A percentile compares a stretch with the other conserved stretches of the same genome.
Conservation (phyloP, 1,139 yeast species). For the Wickerhamomyces sp. region DNA sequence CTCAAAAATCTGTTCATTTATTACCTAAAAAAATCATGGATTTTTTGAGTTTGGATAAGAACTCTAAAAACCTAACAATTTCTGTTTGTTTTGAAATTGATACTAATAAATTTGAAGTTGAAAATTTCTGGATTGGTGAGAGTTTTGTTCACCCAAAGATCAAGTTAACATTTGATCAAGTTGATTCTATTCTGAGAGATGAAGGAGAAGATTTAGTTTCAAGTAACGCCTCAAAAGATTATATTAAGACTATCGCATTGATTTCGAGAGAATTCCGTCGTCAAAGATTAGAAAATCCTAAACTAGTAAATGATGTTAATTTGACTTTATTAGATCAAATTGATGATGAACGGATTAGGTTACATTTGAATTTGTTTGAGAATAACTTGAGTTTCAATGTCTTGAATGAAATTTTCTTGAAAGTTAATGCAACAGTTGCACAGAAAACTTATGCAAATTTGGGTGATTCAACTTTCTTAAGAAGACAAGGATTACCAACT, state of each 20-base stretch:
- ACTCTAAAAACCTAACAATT: constrained; percentile 61
- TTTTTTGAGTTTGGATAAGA: constrained; percentile 57
- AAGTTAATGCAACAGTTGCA: constrained; percentile 84
- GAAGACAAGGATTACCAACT: constrained; percentile 86
- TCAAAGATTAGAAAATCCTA: constrained; percentile 55
- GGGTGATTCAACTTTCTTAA: constrained; percentile 77
- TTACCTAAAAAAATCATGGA: constrained; percentile 65
- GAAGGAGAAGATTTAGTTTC: constrained; percentile 31
- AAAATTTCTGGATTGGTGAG: constrained; percentile 76
- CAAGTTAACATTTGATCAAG: constrained; percentile 45
- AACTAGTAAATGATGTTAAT: constrained; percentile 47
- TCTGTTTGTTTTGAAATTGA: constrained; percentile 83
- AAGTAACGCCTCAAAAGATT: constrained; percentile 57
- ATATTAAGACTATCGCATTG: constrained; percentile 58
- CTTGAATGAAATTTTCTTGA: constrained; percentile 71
- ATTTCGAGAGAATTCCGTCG: constrained; percentile 71
- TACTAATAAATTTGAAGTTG: constrained; percentile 65
- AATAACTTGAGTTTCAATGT: constrained; percentile 54
- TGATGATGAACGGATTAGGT: constrained; percentile 78
- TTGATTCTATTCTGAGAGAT: constrained; percentile 42
- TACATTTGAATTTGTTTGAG: constrained; percentile 70
- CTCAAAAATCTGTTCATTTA: constrained; percentile 69
- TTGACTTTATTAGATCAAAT: constrained; percentile 72
- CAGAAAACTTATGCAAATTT: constrained; percentile 69
- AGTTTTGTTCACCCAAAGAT: constrained; percentile 58